These are phyloP conservation scores for Grigorovia transvaalensis DNA, from an alignment of 805 yeast genomes.

Conservation along the genomic window DNA sequence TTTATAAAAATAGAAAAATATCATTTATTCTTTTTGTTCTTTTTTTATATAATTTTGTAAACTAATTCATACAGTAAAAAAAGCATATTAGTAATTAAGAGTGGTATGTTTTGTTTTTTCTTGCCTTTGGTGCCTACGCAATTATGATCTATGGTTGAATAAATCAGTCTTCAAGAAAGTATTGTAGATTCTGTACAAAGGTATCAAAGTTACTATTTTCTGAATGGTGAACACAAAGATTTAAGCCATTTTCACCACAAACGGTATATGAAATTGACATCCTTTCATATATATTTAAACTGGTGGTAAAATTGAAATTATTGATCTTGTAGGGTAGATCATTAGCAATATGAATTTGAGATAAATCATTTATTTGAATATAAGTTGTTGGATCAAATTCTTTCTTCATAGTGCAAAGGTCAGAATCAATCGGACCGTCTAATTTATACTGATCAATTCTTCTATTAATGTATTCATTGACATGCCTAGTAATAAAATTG, in stretches of 20 bases:
- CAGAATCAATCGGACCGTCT: conserved; percentile 21
- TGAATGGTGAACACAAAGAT: conserved; percentile 22
- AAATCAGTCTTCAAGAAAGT: conserved; percentile 15
- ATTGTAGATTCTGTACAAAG: conserved; percentile 22
- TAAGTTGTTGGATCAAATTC: conserved; percentile 9
- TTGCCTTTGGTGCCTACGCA: background rate
- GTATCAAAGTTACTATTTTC: conserved; percentile 19
- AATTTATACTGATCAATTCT: conserved; percentile 16
- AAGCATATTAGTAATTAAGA: background rate
- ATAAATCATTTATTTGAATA: conserved; percentile 20
- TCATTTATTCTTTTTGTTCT: background rate
- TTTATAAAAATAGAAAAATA: background rate
- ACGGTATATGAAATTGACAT: conserved; percentile 21
- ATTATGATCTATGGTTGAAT: background rate
- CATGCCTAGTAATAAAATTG: conserved; percentile 13
- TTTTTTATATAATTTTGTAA: background rate
- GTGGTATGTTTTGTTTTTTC: background rate
- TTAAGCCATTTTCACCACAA: conserved; percentile 16
- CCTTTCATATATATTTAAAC: conserved; percentile 14
- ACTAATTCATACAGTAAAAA: background rate
- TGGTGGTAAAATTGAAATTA: conserved; percentile 18
- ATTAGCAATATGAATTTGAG: conserved; percentile 10
- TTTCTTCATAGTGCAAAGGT: conserved; percentile 20
- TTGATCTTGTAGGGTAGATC: conserved; percentile 7
- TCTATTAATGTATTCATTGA: conserved; percentile 9